Evolutionary conservation across 108 stramenopile species (phyloP), one percentile per base, ranked within the genome.

Genomic region (Nannochloropsis oceanica): DNA sequence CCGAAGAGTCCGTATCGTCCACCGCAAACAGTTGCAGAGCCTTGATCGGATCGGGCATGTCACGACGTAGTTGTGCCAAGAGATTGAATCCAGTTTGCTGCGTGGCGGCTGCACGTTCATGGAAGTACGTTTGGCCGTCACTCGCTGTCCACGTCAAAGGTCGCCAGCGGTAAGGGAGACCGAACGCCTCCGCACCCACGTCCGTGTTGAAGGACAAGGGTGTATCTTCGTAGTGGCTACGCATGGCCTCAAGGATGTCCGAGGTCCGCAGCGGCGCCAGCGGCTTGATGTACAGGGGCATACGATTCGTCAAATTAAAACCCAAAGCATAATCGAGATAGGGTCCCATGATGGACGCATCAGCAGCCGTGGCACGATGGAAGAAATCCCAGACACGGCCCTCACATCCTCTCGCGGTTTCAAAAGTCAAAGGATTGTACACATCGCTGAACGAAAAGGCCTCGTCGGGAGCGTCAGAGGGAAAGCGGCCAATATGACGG

Each of bases 301-400:
- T 94, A 25, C 93, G 91, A 43, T 91, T 85, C 13, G 81, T 87
- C 46, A 92, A 82, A 84, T 94, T 85, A 25, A 80, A 25, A 46
- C 94, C 94, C 42, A 84, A 46, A 0, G 93, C 94, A 83, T 94
- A 93, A 80, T 88, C 90, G 73, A 89, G 82, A 87, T 92, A 93
- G 18, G 59, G 79, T 81, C 87, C 26, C 90, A 90, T 13, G 87
- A 90, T 44, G 89, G 86, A 80, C 59, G 7, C 22, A 10, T 73
- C 59, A 9, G 59, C 59, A 73, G 59, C 59, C 10, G 59, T 73
- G 59, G 59, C 59, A n/a, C 59, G 86, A 81, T 2, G 90, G 88
- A 89, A 92, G 92, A 59, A 90, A 86, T 82, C 89, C 94, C 94
- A 94, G 80, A 93, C 93, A 22, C 94, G 84, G 13, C 92, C 94